Conservation (phyloP, 306 rosid species). For the Castanea sativa region DNA sequence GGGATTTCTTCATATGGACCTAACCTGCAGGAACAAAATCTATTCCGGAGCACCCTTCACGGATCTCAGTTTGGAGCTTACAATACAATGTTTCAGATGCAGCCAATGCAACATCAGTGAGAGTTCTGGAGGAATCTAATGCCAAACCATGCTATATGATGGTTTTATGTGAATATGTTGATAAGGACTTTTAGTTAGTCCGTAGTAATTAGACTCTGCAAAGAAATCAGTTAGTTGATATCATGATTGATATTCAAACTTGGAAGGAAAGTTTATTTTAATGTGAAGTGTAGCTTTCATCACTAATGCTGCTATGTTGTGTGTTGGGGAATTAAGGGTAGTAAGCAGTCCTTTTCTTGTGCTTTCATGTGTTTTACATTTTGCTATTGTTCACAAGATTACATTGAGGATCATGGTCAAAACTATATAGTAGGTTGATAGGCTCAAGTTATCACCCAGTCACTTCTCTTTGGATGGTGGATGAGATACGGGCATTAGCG, state of each 20-base stretch:
- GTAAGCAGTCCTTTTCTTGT: slow-evolving; percentile 27
- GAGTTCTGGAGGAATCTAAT: slow-evolving; percentile 5
- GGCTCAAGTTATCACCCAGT: slow-evolving; percentile 15
- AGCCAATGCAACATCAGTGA: slow-evolving; percentile 52
- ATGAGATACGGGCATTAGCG: slow-evolving; percentile 22
- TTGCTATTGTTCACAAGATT: slow-evolving; percentile 14
- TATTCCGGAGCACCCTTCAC: slow-evolving; percentile 38
- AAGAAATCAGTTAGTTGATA: slow-evolving; percentile 36
- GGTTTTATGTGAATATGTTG: slow-evolving; percentile 47
- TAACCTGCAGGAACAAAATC: slow-evolving; percentile 49
- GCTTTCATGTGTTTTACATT: slow-evolving; percentile 10
- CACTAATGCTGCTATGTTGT: slow-evolving; percentile 39
- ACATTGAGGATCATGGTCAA: slow-evolving; percentile 6
- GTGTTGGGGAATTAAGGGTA: slow-evolving; percentile 28
- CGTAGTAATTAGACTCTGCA: slow-evolving; percentile 34
- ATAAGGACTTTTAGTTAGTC: slow-evolving; percentile 41
- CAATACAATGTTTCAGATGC: slow-evolving; percentile 53
- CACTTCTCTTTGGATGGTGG: slow-evolving; percentile 2
- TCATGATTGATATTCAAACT: slow-evolving; percentile 31
- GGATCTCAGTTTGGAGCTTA: slow-evolving; percentile 52
- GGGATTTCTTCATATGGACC: slow-evolving; percentile 56
- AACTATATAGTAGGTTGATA: slow-evolving; percentile 1
- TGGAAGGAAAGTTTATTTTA: slow-evolving; percentile 17
- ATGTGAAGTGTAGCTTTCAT: slow-evolving; percentile 34
- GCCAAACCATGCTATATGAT: slow-evolving; percentile 18